phyloP scores from a whole-genome alignment of 2,329 filamentous ascomycete species.

The Paracoccidioides brasiliensis region DNA sequence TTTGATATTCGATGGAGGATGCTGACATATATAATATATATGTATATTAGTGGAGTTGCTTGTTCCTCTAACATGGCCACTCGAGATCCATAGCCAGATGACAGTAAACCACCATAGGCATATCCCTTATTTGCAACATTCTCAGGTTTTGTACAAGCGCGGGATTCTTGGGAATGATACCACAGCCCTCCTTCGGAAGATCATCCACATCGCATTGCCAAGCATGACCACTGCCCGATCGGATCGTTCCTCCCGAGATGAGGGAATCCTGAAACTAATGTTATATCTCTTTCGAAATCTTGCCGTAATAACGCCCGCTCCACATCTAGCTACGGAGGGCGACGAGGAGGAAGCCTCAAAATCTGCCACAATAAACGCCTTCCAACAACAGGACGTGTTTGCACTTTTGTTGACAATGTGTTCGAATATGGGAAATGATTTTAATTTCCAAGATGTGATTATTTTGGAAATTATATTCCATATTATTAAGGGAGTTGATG shows the following conservation, averaged over 20 bases:
- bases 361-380: constrained; percentile 76
- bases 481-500: constrained; percentile 76
- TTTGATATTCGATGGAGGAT: background rate
- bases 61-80: constrained; percentile 86
- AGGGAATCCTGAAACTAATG: constrained; percentile 82
- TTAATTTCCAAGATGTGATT: constrained; percentile 76
- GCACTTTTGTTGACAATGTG: constrained; percentile 72
- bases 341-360: constrained; percentile 82
- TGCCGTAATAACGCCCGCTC: constrained; percentile 65
- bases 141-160: constrained; percentile 81
- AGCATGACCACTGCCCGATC: constrained; percentile 67
- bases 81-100: constrained; percentile 69
- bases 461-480: constrained; percentile 88
- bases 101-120: constrained; percentile 89
- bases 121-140: constrained; percentile 74
- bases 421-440: constrained; percentile 89
- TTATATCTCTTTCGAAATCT: constrained; percentile 85
- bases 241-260: constrained; percentile 66
- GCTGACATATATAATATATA: constrained; percentile 5
- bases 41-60: constrained; percentile 85
- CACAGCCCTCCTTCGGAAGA: constrained; percentile 63
- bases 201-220: constrained; percentile 68
- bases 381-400: constrained; percentile 83
- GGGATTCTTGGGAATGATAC: constrained; percentile 73
- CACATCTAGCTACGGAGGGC: constrained; percentile 62